phyloP scores from a whole-genome alignment of 2,329 filamentous ascomycete species.

The Macrophomina phaseolina region DNA sequence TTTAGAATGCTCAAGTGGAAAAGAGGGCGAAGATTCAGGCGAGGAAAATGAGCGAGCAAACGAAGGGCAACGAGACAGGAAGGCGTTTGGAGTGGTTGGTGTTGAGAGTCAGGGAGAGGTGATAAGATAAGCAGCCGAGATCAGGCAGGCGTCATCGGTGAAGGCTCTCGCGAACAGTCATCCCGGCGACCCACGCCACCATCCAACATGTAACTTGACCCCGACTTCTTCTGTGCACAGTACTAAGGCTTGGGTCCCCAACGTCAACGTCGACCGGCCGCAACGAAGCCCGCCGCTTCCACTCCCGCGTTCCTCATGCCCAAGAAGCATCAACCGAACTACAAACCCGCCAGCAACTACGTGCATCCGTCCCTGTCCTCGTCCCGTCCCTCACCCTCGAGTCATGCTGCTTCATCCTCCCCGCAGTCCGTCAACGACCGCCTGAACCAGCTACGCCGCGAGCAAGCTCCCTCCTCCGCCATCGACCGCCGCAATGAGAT shows the following conservation, averaged over 20 bases:
- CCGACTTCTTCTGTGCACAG: background rate
- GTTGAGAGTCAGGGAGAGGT: background rate
- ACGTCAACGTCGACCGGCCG: background rate
- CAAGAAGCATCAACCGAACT: slow-evolving; percentile 53
- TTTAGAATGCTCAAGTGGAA: no score
- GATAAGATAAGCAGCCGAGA: slow-evolving; percentile 24
- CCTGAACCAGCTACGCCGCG: slow-evolving; percentile 52
- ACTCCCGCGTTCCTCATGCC: slow-evolving; percentile 45
- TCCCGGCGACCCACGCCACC: slow-evolving; percentile 13
- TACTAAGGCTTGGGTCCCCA: background rate
- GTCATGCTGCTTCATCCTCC: slow-evolving; percentile 27
- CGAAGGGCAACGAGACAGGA: no score
- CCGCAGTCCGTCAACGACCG: slow-evolving; percentile 54
- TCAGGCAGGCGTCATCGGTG: slow-evolving; percentile 8
- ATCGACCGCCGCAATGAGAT: slow-evolving; percentile 52
- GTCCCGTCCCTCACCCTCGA: slow-evolving; percentile 36
- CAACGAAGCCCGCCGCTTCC: background rate
- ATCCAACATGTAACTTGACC: slow-evolving; percentile 3
- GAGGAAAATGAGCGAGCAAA: no score
- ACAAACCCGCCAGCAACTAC: slow-evolving; percentile 49
- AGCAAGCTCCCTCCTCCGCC: slow-evolving; percentile 47
- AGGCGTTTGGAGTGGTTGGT: background rate
- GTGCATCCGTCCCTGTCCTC: slow-evolving; percentile 45
- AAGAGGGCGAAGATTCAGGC: no score
- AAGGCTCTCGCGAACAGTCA: background rate